Percentiles rank a stretch among this genome's conserved stretches.
Evolutionary conservation across 2,329 filamentous ascomycete species (phyloP).

Genomic region (Ramularia collo-cygni): DNA sequence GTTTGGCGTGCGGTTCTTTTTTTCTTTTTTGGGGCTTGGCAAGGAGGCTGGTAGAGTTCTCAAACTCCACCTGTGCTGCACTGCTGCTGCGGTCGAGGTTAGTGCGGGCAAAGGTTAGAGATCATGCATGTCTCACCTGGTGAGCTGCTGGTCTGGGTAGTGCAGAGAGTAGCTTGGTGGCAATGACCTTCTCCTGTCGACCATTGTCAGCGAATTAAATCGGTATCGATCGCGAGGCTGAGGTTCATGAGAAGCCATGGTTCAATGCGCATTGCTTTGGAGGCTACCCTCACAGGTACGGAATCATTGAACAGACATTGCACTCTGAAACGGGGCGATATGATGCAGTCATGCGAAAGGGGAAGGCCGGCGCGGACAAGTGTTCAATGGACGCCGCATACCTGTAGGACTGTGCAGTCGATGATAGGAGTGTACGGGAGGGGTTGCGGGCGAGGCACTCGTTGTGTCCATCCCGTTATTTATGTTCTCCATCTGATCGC

Average conservation of each 20-base stretch:
- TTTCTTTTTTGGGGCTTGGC: constrained; percentile 3
- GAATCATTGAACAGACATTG: too few relatives aligned
- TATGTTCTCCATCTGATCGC: constrained; percentile 23
- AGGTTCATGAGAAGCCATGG: background rate
- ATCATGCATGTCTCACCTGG: too few relatives aligned
- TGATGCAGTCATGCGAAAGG: too few relatives aligned
- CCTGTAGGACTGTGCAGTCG: constrained; percentile 5
- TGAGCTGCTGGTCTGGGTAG: too few relatives aligned
- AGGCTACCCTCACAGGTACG: constrained; percentile 1
- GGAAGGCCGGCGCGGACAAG: background rate
- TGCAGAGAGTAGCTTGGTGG: constrained; percentile 1
- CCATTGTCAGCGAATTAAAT: background rate
- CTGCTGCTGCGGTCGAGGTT: too few relatives aligned
- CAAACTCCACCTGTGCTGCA: background rate
- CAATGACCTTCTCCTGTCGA: background rate
- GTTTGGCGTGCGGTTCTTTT: too few relatives aligned
- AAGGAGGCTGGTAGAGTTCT: background rate
- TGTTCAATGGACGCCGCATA: constrained; percentile 9
- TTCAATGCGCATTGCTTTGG: background rate
- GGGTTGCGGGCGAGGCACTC: constrained; percentile 11
- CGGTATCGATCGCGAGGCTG: background rate
- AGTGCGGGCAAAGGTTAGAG: too few relatives aligned
- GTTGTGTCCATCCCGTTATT: constrained; percentile 22
- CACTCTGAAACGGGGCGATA: too few relatives aligned
- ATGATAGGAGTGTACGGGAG: constrained; percentile 14